Evolutionary conservation across 2,329 filamentous ascomycete genomes (phyloP).

Genomic region (Colletotrichum spinosum): DNA sequence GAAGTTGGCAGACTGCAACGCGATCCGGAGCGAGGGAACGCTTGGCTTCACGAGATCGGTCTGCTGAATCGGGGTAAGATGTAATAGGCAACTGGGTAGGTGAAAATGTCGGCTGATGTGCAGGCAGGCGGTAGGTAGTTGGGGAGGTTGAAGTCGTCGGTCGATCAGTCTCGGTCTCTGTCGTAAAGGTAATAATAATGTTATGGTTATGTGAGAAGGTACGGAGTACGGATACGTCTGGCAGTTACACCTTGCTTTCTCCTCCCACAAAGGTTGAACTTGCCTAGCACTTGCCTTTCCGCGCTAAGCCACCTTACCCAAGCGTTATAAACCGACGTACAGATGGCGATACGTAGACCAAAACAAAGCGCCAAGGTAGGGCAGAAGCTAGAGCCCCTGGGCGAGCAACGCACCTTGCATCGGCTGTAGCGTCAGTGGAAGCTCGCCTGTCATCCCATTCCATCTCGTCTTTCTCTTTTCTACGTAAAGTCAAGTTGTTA

Average conservation of each 20-base stretch:
- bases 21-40: too few species aligned
- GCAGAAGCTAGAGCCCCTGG: constrained; percentile 30
- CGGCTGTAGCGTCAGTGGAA: too few species aligned
- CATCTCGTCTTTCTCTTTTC: background rate
- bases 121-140: background rate
- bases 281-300: background rate
- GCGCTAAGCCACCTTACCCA: constrained; percentile 12
- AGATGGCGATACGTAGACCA: too few species aligned
- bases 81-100: too few species aligned
- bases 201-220: too few species aligned
- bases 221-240: constrained; percentile 1
- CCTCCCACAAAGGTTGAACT: constrained; percentile 16
- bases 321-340: constrained; percentile 15
- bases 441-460: constrained; percentile 18
- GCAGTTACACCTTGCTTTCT: constrained; percentile 24
- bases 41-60: too few species aligned
- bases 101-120: too few species aligned
- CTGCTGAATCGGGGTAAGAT: too few species aligned
- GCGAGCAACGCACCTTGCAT: constrained; percentile 12
- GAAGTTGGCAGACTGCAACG: too few species aligned
- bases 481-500: too few species aligned
- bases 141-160: background rate
- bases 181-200: background rate
- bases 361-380: constrained; percentile 19
- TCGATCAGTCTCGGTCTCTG: background rate